Base-by-base conservation (phyloP, 352 stramenopile species). In the Stephanocyclus meneghinianus region DNA sequence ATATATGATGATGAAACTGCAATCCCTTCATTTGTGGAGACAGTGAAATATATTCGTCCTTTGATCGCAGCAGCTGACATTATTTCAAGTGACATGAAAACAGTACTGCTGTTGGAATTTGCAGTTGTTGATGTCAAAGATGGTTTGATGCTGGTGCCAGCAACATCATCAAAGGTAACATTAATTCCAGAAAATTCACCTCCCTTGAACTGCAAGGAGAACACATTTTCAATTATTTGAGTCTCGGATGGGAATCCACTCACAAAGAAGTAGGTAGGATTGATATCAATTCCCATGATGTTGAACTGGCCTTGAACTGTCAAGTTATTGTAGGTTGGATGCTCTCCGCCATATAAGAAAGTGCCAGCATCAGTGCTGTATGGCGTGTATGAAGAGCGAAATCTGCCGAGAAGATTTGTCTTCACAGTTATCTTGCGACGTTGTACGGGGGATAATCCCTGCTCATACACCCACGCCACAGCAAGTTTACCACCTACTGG, bases 371-470 rank as follows among this genome's bases (percentile, higher is more conserved):
- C 51, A 13, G 47, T 72, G 30, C 71, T 70, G 35, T 73, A 78
- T 59, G 71, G 71, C 2, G 66, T 48, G 35, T 64, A 78, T 2
- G 21, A 45, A 44, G 30, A 18, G 40, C 55, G 21, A 29, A 78
- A 72, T 18, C 35, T 44, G 0, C 71, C 71, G 44, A 71, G 44
- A 29, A 30, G 1, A 64, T 78, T 63, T 32, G 71, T 73, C 40
- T 73, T 78, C 7, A 78, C 71, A 35, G 57, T 71, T 26, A 78
- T 29, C 50, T 78, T 78, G 1, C 71, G 61, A 1, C 71, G 18
- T 15, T 66, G n/a, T n/a, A n/a, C n/a, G n/a, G n/a, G 44, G 13
- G 71, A 40, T 65, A 37, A 53, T 8, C 59, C 71, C 15, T 66
- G 15, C 44, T 78, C 59, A 21, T 73, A 61, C 1, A 78, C 61